Base-by-base conservation (phyloP, 139 green algal species). In the Auxenochlorella protothecoides region DNA sequence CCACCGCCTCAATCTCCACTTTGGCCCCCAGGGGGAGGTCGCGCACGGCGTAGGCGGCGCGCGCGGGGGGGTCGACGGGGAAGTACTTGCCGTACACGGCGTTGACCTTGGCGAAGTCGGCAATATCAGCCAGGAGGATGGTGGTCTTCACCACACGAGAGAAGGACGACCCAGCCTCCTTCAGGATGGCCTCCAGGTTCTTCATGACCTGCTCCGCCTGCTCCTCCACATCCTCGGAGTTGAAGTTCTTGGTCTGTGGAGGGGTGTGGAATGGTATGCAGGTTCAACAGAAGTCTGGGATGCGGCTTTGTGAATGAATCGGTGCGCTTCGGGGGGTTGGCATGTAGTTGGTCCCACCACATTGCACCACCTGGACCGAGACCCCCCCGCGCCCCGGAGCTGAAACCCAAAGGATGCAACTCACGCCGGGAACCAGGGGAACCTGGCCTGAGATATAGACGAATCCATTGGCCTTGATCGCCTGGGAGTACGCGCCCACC, bases 91-190 rank as follows among this genome's bases (percentile, higher is more conserved):
- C 86, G 70, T 96, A 96, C 15, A 96, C 85, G 10, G 68, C 88
- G 73, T 98, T 98, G 9, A 98, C 90, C n/a, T 83, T 87, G 11
- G 74, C 81, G 81, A 98, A 98, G 79, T 98, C 91, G 4, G 14
- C 79, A 78, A 99, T 97, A 80, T 97, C 89, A 13, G 83, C 83
- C 10, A 92, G 70, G 60, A 99, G 83, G 69, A 98, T 93, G 51
- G 92, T 98, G 4, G 93, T 97, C 81, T 99, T 98, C 12, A 98
- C 87, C 4, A 99, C 95, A 27, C 93, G 83, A 55, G 76, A 70
- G 59, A 85, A 97, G 66, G 71, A 74, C 12, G 85, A 87, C 11
- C 95, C 94, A 6, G 85, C 88, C 15, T 85, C 93, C 56, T 87
- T 82, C 3, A 98, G 80, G 69, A 98, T 95, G 6, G 87, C 92